Evolutionary conservation across 1,284 basidiomycete genomes (phyloP).

Genomic region (Marasmius fiardii): DNA sequence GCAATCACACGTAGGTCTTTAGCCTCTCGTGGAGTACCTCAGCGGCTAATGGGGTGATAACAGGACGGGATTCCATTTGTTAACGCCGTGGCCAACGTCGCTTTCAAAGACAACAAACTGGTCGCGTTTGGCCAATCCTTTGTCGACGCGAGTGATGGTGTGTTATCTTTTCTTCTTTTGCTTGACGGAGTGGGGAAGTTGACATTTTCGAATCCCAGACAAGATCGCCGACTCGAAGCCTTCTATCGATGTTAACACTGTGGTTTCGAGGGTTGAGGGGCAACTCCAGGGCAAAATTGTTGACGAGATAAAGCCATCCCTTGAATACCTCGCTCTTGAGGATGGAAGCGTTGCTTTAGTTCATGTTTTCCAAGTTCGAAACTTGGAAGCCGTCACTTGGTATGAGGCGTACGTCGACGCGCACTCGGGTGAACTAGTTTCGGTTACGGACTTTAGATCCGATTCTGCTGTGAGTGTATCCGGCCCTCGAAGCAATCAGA

Average conservation of each 20-base stretch:
- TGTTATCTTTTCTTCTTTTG: constrained; percentile 12
- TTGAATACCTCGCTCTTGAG: constrained; percentile 43
- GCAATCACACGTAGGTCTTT: too few species aligned
- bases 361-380: constrained; percentile 56
- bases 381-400: constrained; percentile 50
- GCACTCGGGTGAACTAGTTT: constrained; percentile 45
- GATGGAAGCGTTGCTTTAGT: constrained; percentile 48
- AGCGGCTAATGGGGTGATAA: not conserved
- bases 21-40: too few species aligned
- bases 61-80: constrained; percentile 43
- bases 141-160: constrained; percentile 36
- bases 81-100: constrained; percentile 47
- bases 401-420: constrained; percentile 65
- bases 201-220: too few species aligned
- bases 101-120: constrained; percentile 35
- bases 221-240: constrained; percentile 36
- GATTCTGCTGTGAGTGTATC: constrained; percentile 33
- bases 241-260: constrained; percentile 31
- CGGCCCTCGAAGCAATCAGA: not conserved
- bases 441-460: constrained; percentile 49
- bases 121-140: constrained; percentile 50
- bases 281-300: constrained; percentile 40
- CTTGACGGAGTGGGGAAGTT: constrained; percentile 5
- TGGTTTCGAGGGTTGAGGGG: constrained; percentile 37
- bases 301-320: constrained; percentile 32